Conservation (phyloP, 179 eudicot genomes). For the Actinidia arguta region DNA sequence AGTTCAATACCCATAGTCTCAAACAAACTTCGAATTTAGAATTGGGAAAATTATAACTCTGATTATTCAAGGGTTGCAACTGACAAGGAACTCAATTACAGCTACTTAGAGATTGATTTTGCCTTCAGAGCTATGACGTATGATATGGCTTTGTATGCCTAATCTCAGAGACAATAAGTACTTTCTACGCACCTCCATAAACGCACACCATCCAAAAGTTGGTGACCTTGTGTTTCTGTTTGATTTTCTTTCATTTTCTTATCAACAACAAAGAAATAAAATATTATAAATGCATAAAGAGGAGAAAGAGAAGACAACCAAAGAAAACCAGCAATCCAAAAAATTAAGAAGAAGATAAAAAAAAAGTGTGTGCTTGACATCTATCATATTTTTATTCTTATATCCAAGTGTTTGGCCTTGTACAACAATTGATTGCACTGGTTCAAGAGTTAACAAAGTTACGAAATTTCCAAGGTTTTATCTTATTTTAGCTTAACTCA, state of each 20-base stretch:
- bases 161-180: neutral
- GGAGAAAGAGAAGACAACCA: too few species aligned
- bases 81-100: neutral
- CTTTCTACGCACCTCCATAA: neutral
- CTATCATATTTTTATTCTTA: neutral
- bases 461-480: neutral
- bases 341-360: too few species aligned
- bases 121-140: neutral
- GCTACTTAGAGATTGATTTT: too few species aligned
- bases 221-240: neutral
- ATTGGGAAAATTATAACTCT: neutral
- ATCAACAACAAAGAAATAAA: too few species aligned
- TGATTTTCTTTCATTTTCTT: neutral
- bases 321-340: too few species aligned
- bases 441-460: neutral
- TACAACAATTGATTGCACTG: neutral
- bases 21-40: neutral
- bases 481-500: neutral
- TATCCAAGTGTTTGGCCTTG: neutral
- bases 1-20: neutral
- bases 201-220: neutral
- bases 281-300: too few species aligned
- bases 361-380: too few species aligned
- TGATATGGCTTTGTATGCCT: conserved; percentile 4
- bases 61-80: neutral